Percentiles rank a stretch among this genome's conserved stretches.
Conservation (phyloP, 306 rosid species). For the Rubus idaeus region DNA sequence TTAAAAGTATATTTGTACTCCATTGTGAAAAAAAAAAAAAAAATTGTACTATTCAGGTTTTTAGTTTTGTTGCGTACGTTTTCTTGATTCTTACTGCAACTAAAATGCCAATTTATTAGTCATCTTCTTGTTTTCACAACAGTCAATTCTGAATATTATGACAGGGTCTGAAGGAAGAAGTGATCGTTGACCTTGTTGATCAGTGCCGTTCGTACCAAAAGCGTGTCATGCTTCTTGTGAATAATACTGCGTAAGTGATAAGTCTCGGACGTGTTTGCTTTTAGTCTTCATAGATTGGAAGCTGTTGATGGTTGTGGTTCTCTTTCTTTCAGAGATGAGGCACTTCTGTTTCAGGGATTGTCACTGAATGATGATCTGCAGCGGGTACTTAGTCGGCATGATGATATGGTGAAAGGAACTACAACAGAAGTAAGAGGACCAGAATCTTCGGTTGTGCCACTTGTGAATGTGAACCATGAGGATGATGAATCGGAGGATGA, state of each 20-base stretch:
- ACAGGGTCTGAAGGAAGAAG: constrained; percentile 88
- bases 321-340: constrained; percentile 69
- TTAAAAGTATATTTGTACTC: neutral
- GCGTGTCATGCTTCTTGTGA: constrained; percentile 91
- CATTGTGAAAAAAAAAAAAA: neutral
- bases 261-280: neutral
- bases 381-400: constrained; percentile 73
- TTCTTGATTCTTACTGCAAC: neutral
- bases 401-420: constrained; percentile 59
- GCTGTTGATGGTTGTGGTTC: constrained; percentile 30
- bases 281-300: neutral
- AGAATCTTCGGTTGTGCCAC: constrained; percentile 60
- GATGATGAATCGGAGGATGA: constrained; percentile 89
- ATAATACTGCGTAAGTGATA: constrained; percentile 59
- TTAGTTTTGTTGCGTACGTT: neutral
- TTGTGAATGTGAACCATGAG: constrained; percentile 71
- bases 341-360: constrained; percentile 70
- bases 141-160: constrained; percentile 25
- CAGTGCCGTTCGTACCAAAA: constrained; percentile 90
- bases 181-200: constrained; percentile 93
- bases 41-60: neutral
- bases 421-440: constrained; percentile 42
- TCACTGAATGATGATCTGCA: constrained; percentile 84
- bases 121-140: neutral
- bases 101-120: neutral